Base-by-base conservation (phyloP, 306 rosid genomes). In the Hippophae rhamnoides region DNA sequence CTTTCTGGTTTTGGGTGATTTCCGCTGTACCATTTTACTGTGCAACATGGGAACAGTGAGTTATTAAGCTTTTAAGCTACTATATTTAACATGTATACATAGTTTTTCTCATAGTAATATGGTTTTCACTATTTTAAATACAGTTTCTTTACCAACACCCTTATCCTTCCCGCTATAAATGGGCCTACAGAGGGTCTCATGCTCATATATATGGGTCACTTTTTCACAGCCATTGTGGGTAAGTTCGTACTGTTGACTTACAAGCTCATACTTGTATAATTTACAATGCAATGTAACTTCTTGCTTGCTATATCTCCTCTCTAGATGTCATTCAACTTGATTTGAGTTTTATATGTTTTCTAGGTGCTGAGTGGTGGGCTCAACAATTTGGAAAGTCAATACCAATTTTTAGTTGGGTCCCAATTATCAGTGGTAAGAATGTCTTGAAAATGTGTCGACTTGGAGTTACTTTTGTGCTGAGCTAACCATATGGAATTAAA, bases 1-100 rank as follows among this genome's bases (percentile, higher is more conserved):
- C 89, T 74, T 88, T 93, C 86, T 93, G 95, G 97, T 84, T 81
- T 77, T 93, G 94, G 97, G 81, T 93, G 54, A 86, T 88, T 75
- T 89, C 99, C 65, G 95, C 97, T 46, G 31, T 93, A 71, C 86
- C 99, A 72, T 93, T 89, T 77, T 82, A 82, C 73, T 67, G 84
- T 66, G 99, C 99, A 53, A 93, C 99, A 11, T 93, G 97, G 99
- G 99, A 93, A 80, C 84, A 77, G 97, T 88, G 79, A 86, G 99
- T 92, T 74, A 4, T 31, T 31, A 31, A 31, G 38, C 38, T 31
- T 31, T 31, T 31, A 31, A 31, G 38, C 38, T 60, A 14, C 18
- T 63, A 13, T 27, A 40, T 57, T 44, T 55, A 40, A 25, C 53
- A 51, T 43, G 13, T 13, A 49, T 52, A 25, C 56, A 68, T 52